Base-by-base conservation (phyloP, 441 rosid species). In the Sinapis alba region DNA sequence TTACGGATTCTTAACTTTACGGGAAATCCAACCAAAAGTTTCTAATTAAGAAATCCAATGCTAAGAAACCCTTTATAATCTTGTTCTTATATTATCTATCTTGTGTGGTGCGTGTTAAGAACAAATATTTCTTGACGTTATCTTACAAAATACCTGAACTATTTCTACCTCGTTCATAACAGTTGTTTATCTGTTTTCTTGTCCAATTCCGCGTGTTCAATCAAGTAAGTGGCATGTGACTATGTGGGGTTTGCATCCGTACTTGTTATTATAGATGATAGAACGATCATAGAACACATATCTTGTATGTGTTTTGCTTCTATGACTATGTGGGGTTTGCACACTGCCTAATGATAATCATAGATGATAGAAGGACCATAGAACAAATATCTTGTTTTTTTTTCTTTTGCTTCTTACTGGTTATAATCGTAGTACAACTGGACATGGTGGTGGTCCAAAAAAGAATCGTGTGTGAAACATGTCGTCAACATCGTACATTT, bases 391-490 rank as follows among this genome's bases (percentile, higher is more conserved):
- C n/a, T 64, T 62, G 66, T 19, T 3, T 62, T 7, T 10, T 34
- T 18, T 10, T 24, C 18, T 16, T 24, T 34, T 19, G 15, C 45
- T 32, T 61, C 15, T 18, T 19, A 34, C 47, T 19, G 8, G 66
- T 62, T 19, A 34, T 34, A 18, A 34, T 62, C 27, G 23, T 18
- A 10, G 66, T 62, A 62, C 66, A 23, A 65, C 59, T 27, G 16
- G 59, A 6, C 59, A 65, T 65, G 24, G 58, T 34, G 27, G 66
- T 65, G 41, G 69, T 65, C 69, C 69, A 45, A 26, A 45, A 43
- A 4, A 4, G 20, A 65, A 41, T 24, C 57, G 20, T 45, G 23
- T 43, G 20, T 64, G 16, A 53, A 51, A 41, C 13, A 4, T 41
- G 21, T 47, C 11, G 11, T 64, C 5, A 50, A 18, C 21, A 50